Conservation (phyloP, 495 filamentous ascomycete genomes). For the Podospora bellae-mahoneyi region DNA sequence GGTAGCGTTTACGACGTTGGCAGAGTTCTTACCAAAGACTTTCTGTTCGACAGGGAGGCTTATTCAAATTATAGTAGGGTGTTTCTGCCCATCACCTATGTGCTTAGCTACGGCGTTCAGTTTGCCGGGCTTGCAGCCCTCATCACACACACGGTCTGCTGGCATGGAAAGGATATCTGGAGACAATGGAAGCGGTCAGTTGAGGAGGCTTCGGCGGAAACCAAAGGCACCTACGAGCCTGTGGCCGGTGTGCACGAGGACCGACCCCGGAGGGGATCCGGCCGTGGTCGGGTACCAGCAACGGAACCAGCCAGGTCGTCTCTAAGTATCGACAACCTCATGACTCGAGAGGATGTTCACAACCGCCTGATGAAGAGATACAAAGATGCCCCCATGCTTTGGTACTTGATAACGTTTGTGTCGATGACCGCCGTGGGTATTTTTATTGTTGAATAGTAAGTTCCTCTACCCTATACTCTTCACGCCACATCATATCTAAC, state of each 20-base stretch:
- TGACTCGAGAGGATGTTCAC: constrained; percentile 70
- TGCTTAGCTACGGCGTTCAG: constrained; percentile 72
- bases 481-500: not conserved
- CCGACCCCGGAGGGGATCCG: not conserved
- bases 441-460: constrained; percentile 77
- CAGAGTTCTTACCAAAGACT: constrained; percentile 68
- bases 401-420: constrained; percentile 69
- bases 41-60: constrained; percentile 64
- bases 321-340: constrained; percentile 53
- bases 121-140: constrained; percentile 74
- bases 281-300: constrained; percentile 11
- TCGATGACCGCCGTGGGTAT: constrained; percentile 71
- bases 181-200: constrained; percentile 59
- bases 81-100: constrained; percentile 80
- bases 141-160: constrained; percentile 66
- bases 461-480: not conserved
- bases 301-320: constrained; percentile 31
- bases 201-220: constrained; percentile 44
- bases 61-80: constrained; percentile 75
- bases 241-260: constrained; percentile 31
- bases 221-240: constrained; percentile 45
- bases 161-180: constrained; percentile 75
- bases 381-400: constrained; percentile 69
- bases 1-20: constrained; percentile 72
- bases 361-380: constrained; percentile 72